phyloP scores from a whole-genome alignment of 2,329 filamentous ascomycete genomes.

The Neoascochyta sp. region DNA sequence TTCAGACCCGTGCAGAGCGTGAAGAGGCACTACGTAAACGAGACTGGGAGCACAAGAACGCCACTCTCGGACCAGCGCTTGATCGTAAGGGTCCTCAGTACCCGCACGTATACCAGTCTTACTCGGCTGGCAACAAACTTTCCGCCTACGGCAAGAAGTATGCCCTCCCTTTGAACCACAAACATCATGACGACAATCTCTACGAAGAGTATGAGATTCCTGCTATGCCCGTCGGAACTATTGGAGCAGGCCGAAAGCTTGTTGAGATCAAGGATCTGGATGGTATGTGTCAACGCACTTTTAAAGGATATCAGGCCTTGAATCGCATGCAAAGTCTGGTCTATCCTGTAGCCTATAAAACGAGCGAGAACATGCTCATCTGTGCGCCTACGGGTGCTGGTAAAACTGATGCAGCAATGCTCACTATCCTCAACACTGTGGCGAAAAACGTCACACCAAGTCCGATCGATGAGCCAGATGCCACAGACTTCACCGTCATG shows the following conservation, averaged over 20 bases:
- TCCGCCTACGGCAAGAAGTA: constrained; percentile 79
- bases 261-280: constrained; percentile 80
- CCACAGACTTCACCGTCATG: constrained; percentile 76
- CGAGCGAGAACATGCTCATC: constrained; percentile 97
- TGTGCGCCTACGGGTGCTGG: constrained; percentile 96
- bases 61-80: constrained; percentile 66
- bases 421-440: constrained; percentile 88
- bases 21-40: constrained; percentile 71
- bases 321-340: constrained; percentile 99
- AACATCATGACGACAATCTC: constrained; percentile 66
- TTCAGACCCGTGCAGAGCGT: constrained; percentile 73
- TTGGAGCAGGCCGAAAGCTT: constrained; percentile 70
- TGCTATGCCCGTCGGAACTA: constrained; percentile 70
- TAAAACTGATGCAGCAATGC: constrained; percentile 98
- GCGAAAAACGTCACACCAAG: constrained; percentile 79
- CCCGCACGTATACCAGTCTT: constrained; percentile 85
- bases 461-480: constrained; percentile 68
- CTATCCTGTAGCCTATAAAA: constrained; percentile 91
- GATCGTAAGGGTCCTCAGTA: constrained; percentile 71
- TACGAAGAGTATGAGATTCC: constrained; percentile 91
- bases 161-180: constrained; percentile 71
- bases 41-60: constrained; percentile 80
- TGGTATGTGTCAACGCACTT: constrained; percentile 83
- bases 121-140: constrained; percentile 81
- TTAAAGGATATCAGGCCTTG: constrained; percentile 86